Evolutionary conservation across 1,284 basidiomycete species (phyloP).

Genomic region (Rhodotorula sp.): DNA sequence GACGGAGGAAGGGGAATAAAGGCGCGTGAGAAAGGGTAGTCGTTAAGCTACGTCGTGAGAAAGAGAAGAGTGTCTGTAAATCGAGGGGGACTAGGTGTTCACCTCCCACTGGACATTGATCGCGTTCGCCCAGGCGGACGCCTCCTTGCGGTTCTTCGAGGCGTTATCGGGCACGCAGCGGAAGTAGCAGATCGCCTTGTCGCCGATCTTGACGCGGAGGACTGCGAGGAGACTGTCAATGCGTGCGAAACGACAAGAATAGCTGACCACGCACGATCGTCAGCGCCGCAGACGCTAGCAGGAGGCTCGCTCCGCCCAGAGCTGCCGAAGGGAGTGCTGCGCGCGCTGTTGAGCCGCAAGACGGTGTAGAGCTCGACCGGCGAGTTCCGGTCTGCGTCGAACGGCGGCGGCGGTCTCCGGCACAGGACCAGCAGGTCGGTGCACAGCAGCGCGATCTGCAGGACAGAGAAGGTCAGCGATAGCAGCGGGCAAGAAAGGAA

Average conservation of each 20-base stretch:
- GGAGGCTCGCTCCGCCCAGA: conserved; percentile 60
- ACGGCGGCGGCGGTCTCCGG: conserved; percentile 65
- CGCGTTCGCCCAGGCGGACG: conserved; percentile 23
- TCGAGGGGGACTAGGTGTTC: conserved; percentile 1
- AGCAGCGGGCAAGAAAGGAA: not conserved
- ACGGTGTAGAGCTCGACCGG: conserved; percentile 88
- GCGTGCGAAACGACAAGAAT: not conserved
- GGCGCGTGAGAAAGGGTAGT: not conserved
- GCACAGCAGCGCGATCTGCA: conserved; percentile 62
- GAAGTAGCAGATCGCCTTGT: conserved; percentile 89
- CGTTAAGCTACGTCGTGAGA: not conserved
- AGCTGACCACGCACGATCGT: conserved; percentile 24
- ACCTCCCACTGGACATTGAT: conserved; percentile 32
- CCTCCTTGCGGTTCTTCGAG: conserved; percentile 13
- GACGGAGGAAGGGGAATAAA: not conserved
- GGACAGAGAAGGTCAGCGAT: not conserved
- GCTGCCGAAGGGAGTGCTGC: not conserved
- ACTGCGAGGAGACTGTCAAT: conserved; percentile 52
- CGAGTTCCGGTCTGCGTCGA: conserved; percentile 65
- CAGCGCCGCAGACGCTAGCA: conserved; percentile 59
- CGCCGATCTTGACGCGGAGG: conserved; percentile 70
- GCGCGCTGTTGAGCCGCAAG: conserved; percentile 60
- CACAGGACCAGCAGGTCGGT: conserved; percentile 89
- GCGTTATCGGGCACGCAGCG: conserved; percentile 49
- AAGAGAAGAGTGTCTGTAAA: not conserved